phyloP scores from a whole-genome alignment of 345 rosid species.

The Eucalyptus caleyi region DNA sequence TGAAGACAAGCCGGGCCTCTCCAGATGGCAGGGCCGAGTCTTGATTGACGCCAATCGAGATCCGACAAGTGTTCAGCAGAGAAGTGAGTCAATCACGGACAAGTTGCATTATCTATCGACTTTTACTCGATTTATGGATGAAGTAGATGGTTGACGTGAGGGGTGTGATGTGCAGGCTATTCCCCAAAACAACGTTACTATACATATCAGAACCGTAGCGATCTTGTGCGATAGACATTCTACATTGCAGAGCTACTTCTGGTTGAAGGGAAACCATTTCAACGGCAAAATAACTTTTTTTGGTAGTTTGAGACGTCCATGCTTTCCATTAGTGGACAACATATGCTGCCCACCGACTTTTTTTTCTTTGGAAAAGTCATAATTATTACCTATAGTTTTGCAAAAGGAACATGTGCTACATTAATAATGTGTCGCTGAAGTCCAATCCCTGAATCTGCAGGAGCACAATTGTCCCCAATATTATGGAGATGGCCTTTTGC shows the following conservation, averaged over 20 bases:
- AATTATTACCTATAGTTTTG: too few species aligned
- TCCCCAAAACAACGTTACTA: background rate
- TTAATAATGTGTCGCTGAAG: background rate
- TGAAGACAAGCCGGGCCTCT: background rate
- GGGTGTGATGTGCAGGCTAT: background rate
- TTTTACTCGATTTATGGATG: too few species aligned
- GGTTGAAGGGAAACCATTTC: background rate
- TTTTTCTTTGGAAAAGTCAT: background rate
- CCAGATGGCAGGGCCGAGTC: background rate
- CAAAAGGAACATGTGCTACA: background rate
- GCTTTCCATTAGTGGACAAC: background rate
- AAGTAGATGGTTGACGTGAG: background rate
- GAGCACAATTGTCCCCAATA: background rate
- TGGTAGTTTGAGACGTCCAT: background rate
- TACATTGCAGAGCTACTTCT: background rate
- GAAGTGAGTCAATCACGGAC: background rate
- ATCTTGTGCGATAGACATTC: background rate
- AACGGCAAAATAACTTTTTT: background rate
- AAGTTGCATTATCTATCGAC: too few species aligned
- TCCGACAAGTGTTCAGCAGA: background rate
- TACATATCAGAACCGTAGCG: background rate
- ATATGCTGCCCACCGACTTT: background rate
- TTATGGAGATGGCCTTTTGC: background rate
- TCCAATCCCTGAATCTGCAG: background rate
- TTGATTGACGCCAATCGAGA: background rate